These are phyloP conservation scores for Oligophagozyma castellii DNA, from an alignment of 1,139 yeast species.

Conservation along the genomic window DNA sequence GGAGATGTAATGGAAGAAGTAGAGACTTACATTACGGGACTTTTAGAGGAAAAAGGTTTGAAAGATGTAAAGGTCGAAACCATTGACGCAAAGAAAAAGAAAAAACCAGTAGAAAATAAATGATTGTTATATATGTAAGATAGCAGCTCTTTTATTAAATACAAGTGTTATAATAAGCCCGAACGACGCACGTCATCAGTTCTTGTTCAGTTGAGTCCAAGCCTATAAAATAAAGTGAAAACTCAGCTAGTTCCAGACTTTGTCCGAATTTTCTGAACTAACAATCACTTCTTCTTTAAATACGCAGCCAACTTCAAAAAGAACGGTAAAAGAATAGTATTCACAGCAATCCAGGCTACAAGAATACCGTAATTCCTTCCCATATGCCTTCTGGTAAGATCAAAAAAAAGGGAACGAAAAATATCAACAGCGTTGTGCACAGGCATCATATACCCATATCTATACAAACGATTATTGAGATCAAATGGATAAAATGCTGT, in stretches of 20 bases:
- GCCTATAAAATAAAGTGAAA: no score
- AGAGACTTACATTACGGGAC: slow-evolving; percentile 54
- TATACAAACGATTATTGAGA: slow-evolving; percentile 37
- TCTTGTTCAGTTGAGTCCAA: no score
- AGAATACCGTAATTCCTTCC: slow-evolving; percentile 48
- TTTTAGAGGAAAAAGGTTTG: slow-evolving; percentile 72
- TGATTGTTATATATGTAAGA: no score
- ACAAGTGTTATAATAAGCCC: no score
- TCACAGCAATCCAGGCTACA: slow-evolving; percentile 43
- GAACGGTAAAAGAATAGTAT: slow-evolving; percentile 33
- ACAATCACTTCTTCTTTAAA: slow-evolving; percentile 1
- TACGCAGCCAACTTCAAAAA: slow-evolving; percentile 27
- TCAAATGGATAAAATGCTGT: slow-evolving; percentile 45
- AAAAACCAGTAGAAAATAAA: no score
- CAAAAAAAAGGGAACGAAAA: slow-evolving; percentile 41
- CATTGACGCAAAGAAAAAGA: slow-evolving; percentile 68
- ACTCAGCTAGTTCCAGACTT: no score
- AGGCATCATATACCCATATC: slow-evolving; percentile 56
- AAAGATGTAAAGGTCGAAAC: slow-evolving; percentile 79
- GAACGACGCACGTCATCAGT: no score
- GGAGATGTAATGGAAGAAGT: slow-evolving; percentile 95
- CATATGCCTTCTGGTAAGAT: slow-evolving; percentile 40
- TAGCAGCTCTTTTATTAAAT: no score
- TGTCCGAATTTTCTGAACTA: no score
- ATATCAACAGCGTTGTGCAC: slow-evolving; percentile 45